Conservation (phyloP, 768 basidiomycete species). For the Vararia minispora region DNA sequence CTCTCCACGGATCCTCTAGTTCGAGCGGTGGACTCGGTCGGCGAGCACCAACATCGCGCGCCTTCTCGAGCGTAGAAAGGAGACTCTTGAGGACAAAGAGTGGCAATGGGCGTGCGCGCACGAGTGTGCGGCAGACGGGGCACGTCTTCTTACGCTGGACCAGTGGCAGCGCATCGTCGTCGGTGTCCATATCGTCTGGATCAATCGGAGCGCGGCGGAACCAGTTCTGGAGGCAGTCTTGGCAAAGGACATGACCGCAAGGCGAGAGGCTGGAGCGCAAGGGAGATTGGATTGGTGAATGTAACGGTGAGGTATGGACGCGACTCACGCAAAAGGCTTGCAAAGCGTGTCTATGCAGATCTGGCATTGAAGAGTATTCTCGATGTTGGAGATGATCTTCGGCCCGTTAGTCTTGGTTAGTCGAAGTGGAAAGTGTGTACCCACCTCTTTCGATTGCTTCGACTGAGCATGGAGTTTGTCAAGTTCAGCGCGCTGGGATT, state of each 20-base stretch:
- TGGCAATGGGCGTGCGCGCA: slow-evolving; percentile 51
- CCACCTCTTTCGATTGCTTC: slow-evolving; percentile 48
- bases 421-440: slow-evolving; percentile 4
- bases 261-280: slow-evolving; percentile 49
- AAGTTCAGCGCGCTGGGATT: slow-evolving; percentile 35
- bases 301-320: background rate
- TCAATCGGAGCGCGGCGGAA: slow-evolving; percentile 53
- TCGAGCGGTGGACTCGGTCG: slow-evolving; percentile 23
- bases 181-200: slow-evolving; percentile 34
- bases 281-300: slow-evolving; percentile 7
- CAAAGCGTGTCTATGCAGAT: slow-evolving; percentile 65
- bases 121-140: slow-evolving; percentile 53
- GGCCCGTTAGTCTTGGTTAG: background rate
- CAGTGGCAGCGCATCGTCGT: slow-evolving; percentile 31
- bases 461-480: slow-evolving; percentile 33
- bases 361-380: slow-evolving; percentile 56
- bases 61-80: slow-evolving; percentile 34
- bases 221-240: slow-evolving; percentile 65
- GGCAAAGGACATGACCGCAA: slow-evolving; percentile 72
- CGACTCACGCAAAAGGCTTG: slow-evolving; percentile 55
- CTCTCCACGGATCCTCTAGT: slow-evolving; percentile 58
- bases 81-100: slow-evolving; percentile 60
- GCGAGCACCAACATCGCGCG: slow-evolving; percentile 20
- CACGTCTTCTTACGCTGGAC: slow-evolving; percentile 57
- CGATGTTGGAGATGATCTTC: slow-evolving; percentile 45